These are phyloP conservation scores for Ascochyta lentis DNA, from an alignment of 2,329 filamentous ascomycete species.

Conservation along the genomic window DNA sequence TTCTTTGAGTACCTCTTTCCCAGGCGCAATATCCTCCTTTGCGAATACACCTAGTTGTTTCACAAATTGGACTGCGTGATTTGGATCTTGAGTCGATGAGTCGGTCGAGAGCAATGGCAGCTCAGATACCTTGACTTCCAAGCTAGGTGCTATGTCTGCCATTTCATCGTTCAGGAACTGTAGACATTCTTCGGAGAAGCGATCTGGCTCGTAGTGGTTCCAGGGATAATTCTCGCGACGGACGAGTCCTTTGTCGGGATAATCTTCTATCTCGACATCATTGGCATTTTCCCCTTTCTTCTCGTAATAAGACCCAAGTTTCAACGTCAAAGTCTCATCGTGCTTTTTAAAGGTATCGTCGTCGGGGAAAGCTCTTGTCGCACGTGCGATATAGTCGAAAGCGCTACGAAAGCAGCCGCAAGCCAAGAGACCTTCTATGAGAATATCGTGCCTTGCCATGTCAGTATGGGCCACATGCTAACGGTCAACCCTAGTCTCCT, in stretches of 20 bases:
- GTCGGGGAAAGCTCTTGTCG: conserved; percentile 61
- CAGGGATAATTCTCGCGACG: conserved; percentile 70
- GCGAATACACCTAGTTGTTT: conserved; percentile 91
- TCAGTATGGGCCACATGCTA: conserved; percentile 13
- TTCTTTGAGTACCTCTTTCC: conserved; percentile 79
- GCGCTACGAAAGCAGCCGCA: conserved; percentile 74
- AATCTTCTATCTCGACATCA: conserved; percentile 59
- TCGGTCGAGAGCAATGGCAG: conserved; percentile 68
- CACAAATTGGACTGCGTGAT: conserved; percentile 63
- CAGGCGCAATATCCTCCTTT: conserved; percentile 76
- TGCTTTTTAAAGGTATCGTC: conserved; percentile 64
- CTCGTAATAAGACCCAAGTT: conserved; percentile 33
- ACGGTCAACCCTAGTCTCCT: not conserved
- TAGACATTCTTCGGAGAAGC: conserved; percentile 63
- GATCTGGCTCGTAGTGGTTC: conserved; percentile 67
- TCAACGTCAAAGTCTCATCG: conserved; percentile 57
- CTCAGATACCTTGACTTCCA: conserved; percentile 77
- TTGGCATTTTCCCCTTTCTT: conserved; percentile 35
- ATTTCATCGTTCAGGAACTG: conserved; percentile 75
- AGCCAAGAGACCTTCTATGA: conserved; percentile 62
- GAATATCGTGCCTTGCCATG: conserved; percentile 35
- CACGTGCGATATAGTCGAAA: conserved; percentile 68
- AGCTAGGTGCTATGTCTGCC: conserved; percentile 74
- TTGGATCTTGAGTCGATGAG: conserved; percentile 44
- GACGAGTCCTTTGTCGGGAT: conserved; percentile 74